Evolutionary conservation across 108 stramenopile genomes (phyloP).

Genomic region (Cyclotella distinguenda): DNA sequence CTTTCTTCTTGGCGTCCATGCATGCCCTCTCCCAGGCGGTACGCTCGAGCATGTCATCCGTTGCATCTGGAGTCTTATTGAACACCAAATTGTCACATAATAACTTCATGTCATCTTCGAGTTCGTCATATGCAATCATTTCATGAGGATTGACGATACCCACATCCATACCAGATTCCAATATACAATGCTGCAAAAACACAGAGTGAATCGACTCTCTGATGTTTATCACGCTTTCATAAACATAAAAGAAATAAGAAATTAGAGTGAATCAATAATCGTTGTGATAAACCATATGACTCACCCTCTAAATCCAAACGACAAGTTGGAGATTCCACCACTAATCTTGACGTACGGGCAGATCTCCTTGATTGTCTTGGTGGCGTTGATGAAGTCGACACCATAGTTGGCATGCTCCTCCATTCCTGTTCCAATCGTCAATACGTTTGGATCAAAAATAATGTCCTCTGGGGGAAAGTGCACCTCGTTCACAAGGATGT

Average conservation of each 20-base stretch:
- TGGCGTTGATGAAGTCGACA: conserved; percentile 97
- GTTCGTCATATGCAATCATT: conserved; percentile 82
- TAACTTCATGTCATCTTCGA: conserved; percentile 80
- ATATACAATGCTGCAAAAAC: conserved; percentile 93
- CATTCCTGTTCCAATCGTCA: conserved; percentile 98
- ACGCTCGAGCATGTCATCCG: conserved; percentile 90
- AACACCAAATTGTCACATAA: conserved; percentile 90
- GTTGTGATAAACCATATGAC: background rate
- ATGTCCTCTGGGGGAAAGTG: conserved; percentile 99
- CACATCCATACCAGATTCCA: conserved; percentile 98
- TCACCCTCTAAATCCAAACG: conserved; percentile 96
- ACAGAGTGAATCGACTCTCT: conserved; percentile 98
- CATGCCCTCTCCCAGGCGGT: conserved; percentile 85
- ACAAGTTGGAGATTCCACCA: conserved; percentile 98
- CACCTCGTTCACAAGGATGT: conserved; percentile 94
- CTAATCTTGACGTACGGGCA: conserved; percentile 97
- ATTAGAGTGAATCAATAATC: background rate
- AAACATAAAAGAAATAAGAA: background rate
- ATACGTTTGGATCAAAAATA: conserved; percentile 98
- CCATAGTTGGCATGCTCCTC: conserved; percentile 98
- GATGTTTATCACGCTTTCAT: conserved; percentile 78
- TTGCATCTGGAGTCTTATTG: conserved; percentile 84
- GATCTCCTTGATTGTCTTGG: conserved; percentile 91
- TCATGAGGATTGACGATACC: conserved; percentile 99
- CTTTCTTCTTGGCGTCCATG: conserved; percentile 81